These are phyloP conservation scores for Xerocomellus chrysenteron DNA, from an alignment of 768 basidiomycete genomes.

Conservation along the genomic window DNA sequence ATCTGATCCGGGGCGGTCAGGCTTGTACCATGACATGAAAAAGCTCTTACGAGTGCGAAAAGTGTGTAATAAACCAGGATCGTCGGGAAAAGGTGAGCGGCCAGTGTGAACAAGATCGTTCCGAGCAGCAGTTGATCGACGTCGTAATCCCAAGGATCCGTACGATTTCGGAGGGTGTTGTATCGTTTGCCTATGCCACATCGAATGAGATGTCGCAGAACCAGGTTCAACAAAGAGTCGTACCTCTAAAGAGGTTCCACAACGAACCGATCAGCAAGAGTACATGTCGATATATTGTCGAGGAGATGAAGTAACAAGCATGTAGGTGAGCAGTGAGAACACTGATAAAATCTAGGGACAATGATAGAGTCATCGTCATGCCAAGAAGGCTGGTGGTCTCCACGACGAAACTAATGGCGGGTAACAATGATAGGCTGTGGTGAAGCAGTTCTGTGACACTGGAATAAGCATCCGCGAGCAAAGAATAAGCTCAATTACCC, in stretches of 20 bases:
- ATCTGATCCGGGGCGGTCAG: slow-evolving; percentile 37
- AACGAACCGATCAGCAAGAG: slow-evolving; percentile 60
- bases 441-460: slow-evolving; percentile 19
- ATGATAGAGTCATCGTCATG: slow-evolving; percentile 64
- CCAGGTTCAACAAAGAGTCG: slow-evolving; percentile 9
- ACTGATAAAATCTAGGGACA: slow-evolving; percentile 63
- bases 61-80: slow-evolving; percentile 82
- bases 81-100: slow-evolving; percentile 83
- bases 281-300: slow-evolving; percentile 59
- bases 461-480: slow-evolving; percentile 7
- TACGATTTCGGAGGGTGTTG: slow-evolving; percentile 84
- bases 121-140: slow-evolving; percentile 95
- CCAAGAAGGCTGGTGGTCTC: slow-evolving; percentile 43
- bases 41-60: slow-evolving; percentile 59
- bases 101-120: slow-evolving; percentile 81
- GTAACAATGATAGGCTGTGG: slow-evolving; percentile 19
- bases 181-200: slow-evolving; percentile 70
- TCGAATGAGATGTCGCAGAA: neutral
- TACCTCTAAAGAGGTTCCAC: slow-evolving; percentile 91
- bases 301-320: slow-evolving; percentile 63
- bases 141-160: slow-evolving; percentile 88
- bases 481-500: slow-evolving; percentile 27
- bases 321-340: slow-evolving; percentile 72
- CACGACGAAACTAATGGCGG: slow-evolving; percentile 29
- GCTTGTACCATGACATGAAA: neutral